Evolutionary conservation across 75 land plant species (phyloP).

Genomic region (Cupressus sempervirens): DNA sequence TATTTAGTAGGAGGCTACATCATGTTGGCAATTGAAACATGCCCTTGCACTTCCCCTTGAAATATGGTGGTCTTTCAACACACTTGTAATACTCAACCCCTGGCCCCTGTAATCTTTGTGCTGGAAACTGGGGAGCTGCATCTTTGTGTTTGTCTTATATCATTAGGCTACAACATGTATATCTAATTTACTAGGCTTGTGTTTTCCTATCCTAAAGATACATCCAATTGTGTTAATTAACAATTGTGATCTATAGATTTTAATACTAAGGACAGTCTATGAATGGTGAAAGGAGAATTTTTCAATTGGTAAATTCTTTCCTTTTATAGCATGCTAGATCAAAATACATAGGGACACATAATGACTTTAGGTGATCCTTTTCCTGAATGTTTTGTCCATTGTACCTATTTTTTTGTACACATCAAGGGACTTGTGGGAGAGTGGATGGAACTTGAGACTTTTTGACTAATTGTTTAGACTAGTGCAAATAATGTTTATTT

Average conservation of each 20-base stretch:
- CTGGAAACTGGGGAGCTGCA: not conserved
- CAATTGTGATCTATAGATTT: not conserved
- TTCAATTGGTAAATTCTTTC: not conserved
- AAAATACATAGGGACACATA: not conserved
- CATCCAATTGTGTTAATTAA: not conserved
- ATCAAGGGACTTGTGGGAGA: not conserved
- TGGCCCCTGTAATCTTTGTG: not conserved
- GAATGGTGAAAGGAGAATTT: not conserved
- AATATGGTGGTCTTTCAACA: not conserved
- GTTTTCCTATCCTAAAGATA: not conserved
- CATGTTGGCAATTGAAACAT: not conserved
- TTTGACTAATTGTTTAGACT: not conserved
- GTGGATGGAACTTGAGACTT: slow-evolving; percentile 4
- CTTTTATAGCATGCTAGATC: not conserved
- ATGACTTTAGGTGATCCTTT: not conserved
- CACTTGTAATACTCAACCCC: not conserved
- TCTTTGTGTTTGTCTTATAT: not conserved
- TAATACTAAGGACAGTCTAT: not conserved
- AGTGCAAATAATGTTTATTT: not conserved
- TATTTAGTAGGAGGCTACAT: not conserved
- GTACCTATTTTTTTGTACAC: not conserved
- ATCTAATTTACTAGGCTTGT: not conserved
- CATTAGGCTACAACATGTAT: not conserved
- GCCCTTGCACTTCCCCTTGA: not conserved
- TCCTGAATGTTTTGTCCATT: not conserved